A percentile compares a stretch with the other conserved stretches of the same genome.
phyloP scores from a whole-genome alignment of 345 rosid genomes.

The Bretschneidera sinensis region DNA sequence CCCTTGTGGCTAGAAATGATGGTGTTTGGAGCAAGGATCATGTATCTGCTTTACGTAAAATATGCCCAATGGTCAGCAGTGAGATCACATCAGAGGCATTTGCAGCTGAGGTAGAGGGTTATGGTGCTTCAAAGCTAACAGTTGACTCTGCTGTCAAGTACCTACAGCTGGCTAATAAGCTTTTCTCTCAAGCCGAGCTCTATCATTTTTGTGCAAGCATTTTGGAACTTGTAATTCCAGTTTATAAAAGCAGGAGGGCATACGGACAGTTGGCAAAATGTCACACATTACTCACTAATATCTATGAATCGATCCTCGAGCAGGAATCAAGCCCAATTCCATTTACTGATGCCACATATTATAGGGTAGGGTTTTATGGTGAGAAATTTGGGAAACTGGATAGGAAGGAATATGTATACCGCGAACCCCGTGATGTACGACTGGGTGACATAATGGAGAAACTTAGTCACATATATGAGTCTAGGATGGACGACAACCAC shows the following conservation, averaged over 20 bases:
- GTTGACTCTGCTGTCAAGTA: conserved; percentile 99
- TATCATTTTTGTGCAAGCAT: conserved; percentile 96
- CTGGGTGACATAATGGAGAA: conserved; percentile 99
- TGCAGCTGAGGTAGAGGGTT: conserved; percentile 99
- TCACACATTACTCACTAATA: conserved; percentile 78
- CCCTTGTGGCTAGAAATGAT: conserved; percentile 90
- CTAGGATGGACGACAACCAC: conserved; percentile 88
- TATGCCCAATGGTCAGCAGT: conserved; percentile 90
- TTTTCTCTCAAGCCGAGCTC: conserved; percentile 97
- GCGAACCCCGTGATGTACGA: conserved; percentile 97
- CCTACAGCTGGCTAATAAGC: conserved; percentile 91
- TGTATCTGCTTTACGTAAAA: conserved; percentile 71
- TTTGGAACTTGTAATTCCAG: conserved; percentile 95
- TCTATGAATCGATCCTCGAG: conserved; percentile 89
- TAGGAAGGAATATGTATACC: conserved; percentile 76
- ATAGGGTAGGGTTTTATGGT: conserved; percentile 97
- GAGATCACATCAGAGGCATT: conserved; percentile 93
- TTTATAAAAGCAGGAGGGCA: conserved; percentile 90
- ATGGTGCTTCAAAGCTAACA: conserved; percentile 98
- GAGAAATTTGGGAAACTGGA: conserved; percentile 89
- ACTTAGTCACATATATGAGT: conserved; percentile 90
- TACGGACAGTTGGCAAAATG: conserved; percentile 97
- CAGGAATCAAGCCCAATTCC: conserved; percentile 97
- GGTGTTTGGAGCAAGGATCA: conserved; percentile 99
- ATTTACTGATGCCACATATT: conserved; percentile 94